Evolutionary conservation across 148 eudicot species (phyloP), one percentile per base, ranked within the genome.

Genomic region (Cornus suecica): DNA sequence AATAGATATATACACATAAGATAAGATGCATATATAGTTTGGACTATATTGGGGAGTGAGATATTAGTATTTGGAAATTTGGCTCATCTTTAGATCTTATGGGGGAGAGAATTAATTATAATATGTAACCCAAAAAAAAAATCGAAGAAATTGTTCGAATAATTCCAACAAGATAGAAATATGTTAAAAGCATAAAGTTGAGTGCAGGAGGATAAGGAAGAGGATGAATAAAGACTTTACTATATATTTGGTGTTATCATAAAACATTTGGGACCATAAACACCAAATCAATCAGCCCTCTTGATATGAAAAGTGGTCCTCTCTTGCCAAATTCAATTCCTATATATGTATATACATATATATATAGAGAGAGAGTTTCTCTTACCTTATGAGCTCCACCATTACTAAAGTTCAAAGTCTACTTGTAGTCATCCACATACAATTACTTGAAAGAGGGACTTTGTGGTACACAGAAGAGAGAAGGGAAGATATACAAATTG

Each of bases 221-320:
- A 18, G 18, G 30, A 32, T 31, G 67, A 64, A 29, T 56, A 51
- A 34, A 22, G 51, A 27, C 2, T n/a, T n/a, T 51, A 25, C 13
- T 41, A 15, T 24, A n/a, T 0, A n/a, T 41, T 25, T n/a, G 31
- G 0, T 25, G 52, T 16, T 34, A 20, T 72, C 65, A 68, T 66
- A 48, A 48, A 73, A 37, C 42, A 37, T 71, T 52, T 54, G 80
- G 76, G 77, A 78, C 77, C 77, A 78, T 73, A 67, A 73, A 73
- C 23, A 18, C 70, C 18, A 20, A 63, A 72, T 25, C 45, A 15
- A 52, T 66, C 26, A 13, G 2, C 58, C 58, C 63, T 32, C 32
- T 66, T 28, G 71, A 72, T 66, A 66, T 66, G 65, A 71, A 51
- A 72, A 54, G 32, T 62, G 73, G 63, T n/a, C 74, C 74, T 25